phyloP scores from a whole-genome alignment of 78 protist genomes.

The Bodo saltans region DNA sequence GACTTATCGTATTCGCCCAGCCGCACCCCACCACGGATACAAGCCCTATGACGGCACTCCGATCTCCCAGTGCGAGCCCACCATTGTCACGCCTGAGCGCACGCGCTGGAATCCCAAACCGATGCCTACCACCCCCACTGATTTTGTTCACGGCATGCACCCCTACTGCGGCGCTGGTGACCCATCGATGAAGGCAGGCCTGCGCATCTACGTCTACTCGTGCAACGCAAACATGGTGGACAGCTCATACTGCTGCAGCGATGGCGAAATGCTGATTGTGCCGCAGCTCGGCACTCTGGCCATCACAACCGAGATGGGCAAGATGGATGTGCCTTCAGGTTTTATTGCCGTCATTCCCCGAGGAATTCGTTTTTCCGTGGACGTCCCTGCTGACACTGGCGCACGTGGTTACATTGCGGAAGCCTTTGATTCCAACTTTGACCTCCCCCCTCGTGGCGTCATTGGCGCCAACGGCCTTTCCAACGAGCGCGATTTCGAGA shows the following conservation, averaged over 20 bases:
- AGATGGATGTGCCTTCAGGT: slow-evolving; percentile 64
- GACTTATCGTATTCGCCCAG: slow-evolving; percentile 82
- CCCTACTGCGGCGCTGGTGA: slow-evolving; percentile 73
- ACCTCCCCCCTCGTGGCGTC: slow-evolving; percentile 88
- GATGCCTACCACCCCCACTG: slow-evolving; percentile 32
- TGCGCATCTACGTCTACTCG: slow-evolving; percentile 69
- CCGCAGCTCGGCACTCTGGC: slow-evolving; percentile 63
- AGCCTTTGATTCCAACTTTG: slow-evolving; percentile 75
- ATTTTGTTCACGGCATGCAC: slow-evolving; percentile 71
- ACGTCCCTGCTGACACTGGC: slow-evolving; percentile 32
- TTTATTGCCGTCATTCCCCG: slow-evolving; percentile 85
- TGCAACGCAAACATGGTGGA: slow-evolving; percentile 60
- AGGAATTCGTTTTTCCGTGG: slow-evolving; percentile 79
- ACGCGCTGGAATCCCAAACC: slow-evolving; percentile 79
- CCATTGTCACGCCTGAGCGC: slow-evolving; percentile 60
- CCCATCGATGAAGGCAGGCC: slow-evolving; percentile 48
- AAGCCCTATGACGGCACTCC: no score
- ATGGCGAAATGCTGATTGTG: slow-evolving; percentile 88
- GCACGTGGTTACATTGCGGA: slow-evolving; percentile 83
- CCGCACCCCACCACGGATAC: slow-evolving; percentile 10
- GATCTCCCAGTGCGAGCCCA: not conserved
- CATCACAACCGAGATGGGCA: slow-evolving; percentile 84
- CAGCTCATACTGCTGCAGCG: slow-evolving; percentile 62
- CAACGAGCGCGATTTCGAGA: slow-evolving; percentile 85
- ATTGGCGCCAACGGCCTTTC: slow-evolving; percentile 96